Evolutionary conservation across 169 alveolate genomes (phyloP), one percentile per base, ranked within the genome.

Genomic region (Plasmodium gallinaceum): DNA sequence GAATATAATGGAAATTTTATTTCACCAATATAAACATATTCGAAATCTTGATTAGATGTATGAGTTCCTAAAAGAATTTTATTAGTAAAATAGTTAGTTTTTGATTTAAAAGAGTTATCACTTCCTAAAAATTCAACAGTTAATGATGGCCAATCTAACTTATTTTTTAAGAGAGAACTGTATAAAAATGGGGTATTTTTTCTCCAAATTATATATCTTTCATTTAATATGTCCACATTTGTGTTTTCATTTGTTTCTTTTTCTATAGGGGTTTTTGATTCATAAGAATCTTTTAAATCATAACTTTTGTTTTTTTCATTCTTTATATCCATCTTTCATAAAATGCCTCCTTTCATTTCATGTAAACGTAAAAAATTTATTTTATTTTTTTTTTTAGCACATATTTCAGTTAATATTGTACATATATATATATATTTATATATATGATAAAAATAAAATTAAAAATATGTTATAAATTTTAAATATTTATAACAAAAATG

Each of bases 91-190:
- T 90, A 93, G 39, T 95, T 94, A n/a, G 93, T 88, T 54, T 88
- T 72, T 0, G 89, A 86, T 61, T 87, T 89, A 54, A 90, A 92
- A 57, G 93, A 42, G 68, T 74, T 37, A 51, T 93, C 88, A 90
- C 94, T 93, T 69, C 95, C 62, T 74, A 94, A 74, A 73, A 94
- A 89, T 37, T 94, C 94, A 51, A 94, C 92, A 10, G 98, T 97
- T 52, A 98, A 93, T 20, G 99, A 97, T 16, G 99, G 99, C 99
- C 99, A 98, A 46, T 98, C 99, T 45, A 98, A 94, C 58, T 98
- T 97, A 93, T 97, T 97, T 2, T 97, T 94, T 85, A 97, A 64
- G 52, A 98, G 94, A 26, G 98, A 92, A 92, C 97, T 99, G 92
- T 98, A 98, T 78, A 98, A 92, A 78, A 97, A 97, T 54, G 98